Conservation (phyloP, 257 asterid species). For the Capsicum chinense region DNA sequence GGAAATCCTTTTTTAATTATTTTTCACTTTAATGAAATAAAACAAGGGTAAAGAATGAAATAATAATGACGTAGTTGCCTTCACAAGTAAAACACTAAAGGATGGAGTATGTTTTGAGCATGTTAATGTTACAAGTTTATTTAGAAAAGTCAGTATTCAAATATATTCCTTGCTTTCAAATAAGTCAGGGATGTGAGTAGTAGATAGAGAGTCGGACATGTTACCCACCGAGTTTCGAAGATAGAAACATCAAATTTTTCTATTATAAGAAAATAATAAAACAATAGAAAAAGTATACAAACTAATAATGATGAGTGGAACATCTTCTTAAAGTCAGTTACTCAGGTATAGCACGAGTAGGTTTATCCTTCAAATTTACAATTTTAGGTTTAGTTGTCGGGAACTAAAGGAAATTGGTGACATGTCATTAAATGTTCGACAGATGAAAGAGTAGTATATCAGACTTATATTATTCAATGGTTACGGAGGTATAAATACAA, state of each 20-base stretch:
- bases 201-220: background rate
- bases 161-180: background rate
- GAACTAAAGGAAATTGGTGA: background rate
- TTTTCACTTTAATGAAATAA: background rate
- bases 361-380: background rate
- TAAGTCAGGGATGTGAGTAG: background rate
- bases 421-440: background rate
- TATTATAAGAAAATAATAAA: too few relatives aligned
- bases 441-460: too few relatives aligned
- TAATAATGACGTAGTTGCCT: background rate
- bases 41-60: background rate
- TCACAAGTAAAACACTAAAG: background rate
- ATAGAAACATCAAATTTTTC: too few relatives aligned
- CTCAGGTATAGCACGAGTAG: background rate
- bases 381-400: background rate
- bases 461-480: too few relatives aligned
- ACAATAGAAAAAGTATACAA: too few relatives aligned
- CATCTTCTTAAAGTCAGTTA: too few relatives aligned
- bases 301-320: too few relatives aligned
- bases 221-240: too few relatives aligned
- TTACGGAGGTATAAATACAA: too few relatives aligned
- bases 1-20: background rate
- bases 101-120: background rate
- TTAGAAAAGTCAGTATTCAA: background rate
- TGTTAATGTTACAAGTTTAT: slow-evolving; percentile 18